Evolutionary conservation across 2,329 filamentous ascomycete genomes (phyloP).

Genomic region (Ophiostoma angusticollis): DNA sequence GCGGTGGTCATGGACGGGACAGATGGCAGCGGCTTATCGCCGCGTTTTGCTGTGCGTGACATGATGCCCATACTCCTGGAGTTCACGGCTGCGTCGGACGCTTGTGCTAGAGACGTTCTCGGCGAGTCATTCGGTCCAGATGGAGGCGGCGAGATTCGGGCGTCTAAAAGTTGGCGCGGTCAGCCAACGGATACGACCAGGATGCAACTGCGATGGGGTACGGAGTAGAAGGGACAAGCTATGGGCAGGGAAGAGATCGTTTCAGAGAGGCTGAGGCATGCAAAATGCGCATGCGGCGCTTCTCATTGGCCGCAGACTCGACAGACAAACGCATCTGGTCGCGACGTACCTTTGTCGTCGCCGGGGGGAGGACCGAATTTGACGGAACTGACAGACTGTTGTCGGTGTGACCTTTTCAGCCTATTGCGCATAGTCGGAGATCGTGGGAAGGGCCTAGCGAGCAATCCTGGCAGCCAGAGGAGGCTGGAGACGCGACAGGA

Average conservation of each 20-base stretch:
- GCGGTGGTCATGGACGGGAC: slow-evolving; percentile 7
- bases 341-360: slow-evolving; percentile 6
- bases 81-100: slow-evolving; percentile 28
- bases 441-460: too few species aligned
- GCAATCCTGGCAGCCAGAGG: neutral
- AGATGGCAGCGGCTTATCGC: slow-evolving; percentile 17
- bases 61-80: slow-evolving; percentile 24
- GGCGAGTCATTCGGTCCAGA: slow-evolving; percentile 17
- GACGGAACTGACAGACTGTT: slow-evolving; percentile 10
- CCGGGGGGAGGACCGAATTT: slow-evolving; percentile 2
- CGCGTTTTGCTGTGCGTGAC: slow-evolving; percentile 7
- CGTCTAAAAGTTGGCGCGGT: too few species aligned
- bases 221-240: too few species aligned
- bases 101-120: slow-evolving; percentile 23
- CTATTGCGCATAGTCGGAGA: slow-evolving; percentile 11
- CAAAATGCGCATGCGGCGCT: too few species aligned
- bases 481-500: neutral
- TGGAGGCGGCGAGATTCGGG: too few species aligned
- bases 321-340: too few species aligned
- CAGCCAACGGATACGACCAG: too few species aligned
- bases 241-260: too few species aligned
- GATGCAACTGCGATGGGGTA: too few species aligned
- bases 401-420: slow-evolving; percentile 8
- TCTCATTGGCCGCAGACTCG: too few species aligned
- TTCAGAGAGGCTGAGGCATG: too few species aligned